Percentiles rank a stretch among this genome's conserved stretches.
phyloP scores from a whole-genome alignment of 345 rosid genomes.

The Lepidium aucheri region DNA sequence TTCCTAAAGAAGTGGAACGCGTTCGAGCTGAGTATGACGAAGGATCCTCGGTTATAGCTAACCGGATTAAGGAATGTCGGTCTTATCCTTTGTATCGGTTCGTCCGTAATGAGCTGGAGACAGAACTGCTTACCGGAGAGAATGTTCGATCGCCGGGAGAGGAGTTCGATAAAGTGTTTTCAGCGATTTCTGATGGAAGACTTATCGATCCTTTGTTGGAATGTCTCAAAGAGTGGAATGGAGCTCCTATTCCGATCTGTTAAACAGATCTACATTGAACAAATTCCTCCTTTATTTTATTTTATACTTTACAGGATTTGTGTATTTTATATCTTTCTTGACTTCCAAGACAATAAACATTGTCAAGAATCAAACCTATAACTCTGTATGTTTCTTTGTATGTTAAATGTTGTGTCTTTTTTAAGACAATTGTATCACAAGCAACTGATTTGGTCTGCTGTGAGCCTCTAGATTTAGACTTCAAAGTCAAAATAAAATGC shows the following conservation, averaged over 20 bases:
- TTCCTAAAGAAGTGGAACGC: conserved; percentile 59
- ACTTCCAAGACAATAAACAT: not conserved
- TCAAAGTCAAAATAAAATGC: no score
- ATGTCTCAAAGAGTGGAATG: conserved; percentile 62
- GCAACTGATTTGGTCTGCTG: not conserved
- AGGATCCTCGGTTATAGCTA: conserved; percentile 39
- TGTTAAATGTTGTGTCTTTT: not conserved
- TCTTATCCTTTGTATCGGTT: conserved; percentile 67
- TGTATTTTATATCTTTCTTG: not conserved
- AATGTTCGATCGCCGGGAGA: conserved; percentile 59
- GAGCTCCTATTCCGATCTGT: conserved; percentile 46
- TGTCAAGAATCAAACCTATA: not conserved
- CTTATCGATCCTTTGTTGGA: conserved; percentile 67
- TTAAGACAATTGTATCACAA: not conserved
- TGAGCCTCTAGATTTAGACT: no score
- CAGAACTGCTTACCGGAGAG: conserved; percentile 51
- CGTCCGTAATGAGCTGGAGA: conserved; percentile 50
- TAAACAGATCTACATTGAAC: not conserved
- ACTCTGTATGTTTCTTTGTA: not conserved
- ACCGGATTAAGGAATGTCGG: conserved; percentile 64
- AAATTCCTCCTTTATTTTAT: not conserved
- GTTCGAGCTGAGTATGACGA: conserved; percentile 39
- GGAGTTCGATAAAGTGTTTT: conserved; percentile 63
- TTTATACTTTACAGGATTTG: not conserved
- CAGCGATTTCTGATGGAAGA: conserved; percentile 63